Conservation (phyloP, 345 rosid species). For the Citrus mangshanensis region DNA sequence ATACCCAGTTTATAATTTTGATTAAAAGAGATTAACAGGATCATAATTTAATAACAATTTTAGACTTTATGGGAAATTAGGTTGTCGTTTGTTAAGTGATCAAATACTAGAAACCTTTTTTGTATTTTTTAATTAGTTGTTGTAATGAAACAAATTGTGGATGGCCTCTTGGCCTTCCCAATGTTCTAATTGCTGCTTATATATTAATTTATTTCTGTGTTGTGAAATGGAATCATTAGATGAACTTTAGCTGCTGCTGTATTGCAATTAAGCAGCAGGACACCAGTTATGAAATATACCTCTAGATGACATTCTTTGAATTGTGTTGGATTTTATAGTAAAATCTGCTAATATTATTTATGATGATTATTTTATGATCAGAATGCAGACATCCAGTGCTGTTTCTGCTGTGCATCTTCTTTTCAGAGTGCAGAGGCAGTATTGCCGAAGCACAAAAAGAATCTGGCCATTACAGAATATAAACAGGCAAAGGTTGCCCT, state of each 20-base stretch:
- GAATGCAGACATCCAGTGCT: constrained; percentile 60
- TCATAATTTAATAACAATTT: neutral
- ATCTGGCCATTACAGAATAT: constrained; percentile 56
- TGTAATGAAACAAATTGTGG: no score
- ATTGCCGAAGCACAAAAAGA: constrained; percentile 86
- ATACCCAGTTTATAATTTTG: constrained; percentile 12
- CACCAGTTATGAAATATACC: neutral
- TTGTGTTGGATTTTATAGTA: no score
- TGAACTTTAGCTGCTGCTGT: no score
- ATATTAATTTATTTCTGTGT: no score
- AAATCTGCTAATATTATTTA: neutral
- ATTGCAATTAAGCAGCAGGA: no score
- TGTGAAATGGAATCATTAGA: no score
- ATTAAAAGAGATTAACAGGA: neutral
- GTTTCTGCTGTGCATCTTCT: constrained; percentile 69
- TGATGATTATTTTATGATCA: constrained; percentile 16
- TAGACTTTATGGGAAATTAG: neutral
- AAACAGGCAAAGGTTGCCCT: constrained; percentile 75
- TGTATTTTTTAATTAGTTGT: no score
- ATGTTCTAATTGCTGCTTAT: no score
- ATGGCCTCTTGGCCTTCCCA: no score
- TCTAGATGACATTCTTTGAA: neutral
- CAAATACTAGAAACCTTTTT: no score
- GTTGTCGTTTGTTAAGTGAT: neutral
- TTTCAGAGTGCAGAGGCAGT: constrained; percentile 61